phyloP scores from a whole-genome alignment of 768 basidiomycete genomes.

The Saitozyma sp. region DNA sequence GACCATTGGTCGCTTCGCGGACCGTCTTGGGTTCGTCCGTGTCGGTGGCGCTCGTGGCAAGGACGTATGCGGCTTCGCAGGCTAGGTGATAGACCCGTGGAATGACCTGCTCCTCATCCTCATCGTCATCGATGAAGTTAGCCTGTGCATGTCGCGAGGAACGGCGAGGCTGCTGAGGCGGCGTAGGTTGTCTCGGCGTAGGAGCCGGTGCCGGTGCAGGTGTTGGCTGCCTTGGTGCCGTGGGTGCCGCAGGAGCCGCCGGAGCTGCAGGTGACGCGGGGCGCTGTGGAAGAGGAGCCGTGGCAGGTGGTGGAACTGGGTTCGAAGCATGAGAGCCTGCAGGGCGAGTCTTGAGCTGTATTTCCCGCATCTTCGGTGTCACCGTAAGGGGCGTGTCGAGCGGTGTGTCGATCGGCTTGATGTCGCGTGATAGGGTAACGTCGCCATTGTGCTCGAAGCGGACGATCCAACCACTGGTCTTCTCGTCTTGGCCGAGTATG shows the following conservation, averaged over 20 bases:
- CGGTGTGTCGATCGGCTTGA: background rate
- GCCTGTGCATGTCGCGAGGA: background rate
- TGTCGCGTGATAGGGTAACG: background rate
- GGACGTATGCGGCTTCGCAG: conserved; percentile 2
- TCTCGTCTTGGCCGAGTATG: conserved; percentile 10
- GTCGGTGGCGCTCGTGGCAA: background rate
- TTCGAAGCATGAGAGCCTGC: background rate
- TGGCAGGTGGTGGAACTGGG: background rate
- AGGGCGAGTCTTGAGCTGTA: too few species aligned
- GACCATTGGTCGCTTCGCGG: conserved; percentile 1
- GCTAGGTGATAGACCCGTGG: background rate
- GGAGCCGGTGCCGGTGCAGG: too few species aligned
- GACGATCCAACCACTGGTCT: conserved; percentile 11
- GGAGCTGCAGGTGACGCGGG: background rate
- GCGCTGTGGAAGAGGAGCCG: background rate
- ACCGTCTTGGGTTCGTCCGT: background rate
- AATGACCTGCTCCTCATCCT: background rate
- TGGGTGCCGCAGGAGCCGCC: too few species aligned
- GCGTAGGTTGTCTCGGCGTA: too few species aligned
- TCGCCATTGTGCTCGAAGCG: conserved; percentile 6
- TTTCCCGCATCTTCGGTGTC: too few species aligned
- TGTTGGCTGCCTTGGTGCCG: too few species aligned
- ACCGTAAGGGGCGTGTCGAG: background rate
- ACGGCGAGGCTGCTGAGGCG: background rate
- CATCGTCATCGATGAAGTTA: background rate